Evolutionary conservation across 371 early-diverging fungal genomes (phyloP).

Genomic region (Mucor plumbeus): DNA sequence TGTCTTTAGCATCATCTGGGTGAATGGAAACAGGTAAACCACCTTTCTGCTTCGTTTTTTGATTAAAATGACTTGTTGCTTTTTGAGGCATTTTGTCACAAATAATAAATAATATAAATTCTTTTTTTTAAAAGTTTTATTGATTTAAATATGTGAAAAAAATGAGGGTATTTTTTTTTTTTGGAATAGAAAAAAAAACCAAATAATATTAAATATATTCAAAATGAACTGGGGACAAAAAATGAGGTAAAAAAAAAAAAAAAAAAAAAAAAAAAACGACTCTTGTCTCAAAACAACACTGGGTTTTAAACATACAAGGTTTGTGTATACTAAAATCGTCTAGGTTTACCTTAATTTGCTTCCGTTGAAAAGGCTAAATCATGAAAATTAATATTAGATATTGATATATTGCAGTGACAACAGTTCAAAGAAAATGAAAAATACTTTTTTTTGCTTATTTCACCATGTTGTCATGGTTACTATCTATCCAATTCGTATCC

Average conservation of each 20-base stretch:
- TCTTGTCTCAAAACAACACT: conserved; percentile 2
- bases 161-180: conserved; percentile 4
- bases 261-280: conserved; percentile 13
- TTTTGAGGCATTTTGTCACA: conserved; percentile 22
- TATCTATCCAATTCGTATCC: not conserved
- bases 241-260: not conserved
- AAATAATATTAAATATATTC: not conserved
- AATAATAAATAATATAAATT: not conserved
- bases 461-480: not conserved
- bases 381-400: not conserved
- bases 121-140: not conserved
- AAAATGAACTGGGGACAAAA: not conserved
- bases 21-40: conserved; percentile 57
- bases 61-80: conserved; percentile 16
- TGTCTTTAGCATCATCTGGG: conserved; percentile 81
- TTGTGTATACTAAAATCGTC: conserved; percentile 1
- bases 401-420: not conserved
- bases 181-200: not conserved
- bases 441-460: not conserved
- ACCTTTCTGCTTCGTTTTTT: conserved; percentile 11
- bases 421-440: not conserved
- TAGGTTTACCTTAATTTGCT: not conserved
- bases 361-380: no score
- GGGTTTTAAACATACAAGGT: not conserved
- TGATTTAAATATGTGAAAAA: not conserved